Evolutionary conservation across 2,329 filamentous ascomycete genomes (phyloP).

Genomic region (Phialophora tarda): DNA sequence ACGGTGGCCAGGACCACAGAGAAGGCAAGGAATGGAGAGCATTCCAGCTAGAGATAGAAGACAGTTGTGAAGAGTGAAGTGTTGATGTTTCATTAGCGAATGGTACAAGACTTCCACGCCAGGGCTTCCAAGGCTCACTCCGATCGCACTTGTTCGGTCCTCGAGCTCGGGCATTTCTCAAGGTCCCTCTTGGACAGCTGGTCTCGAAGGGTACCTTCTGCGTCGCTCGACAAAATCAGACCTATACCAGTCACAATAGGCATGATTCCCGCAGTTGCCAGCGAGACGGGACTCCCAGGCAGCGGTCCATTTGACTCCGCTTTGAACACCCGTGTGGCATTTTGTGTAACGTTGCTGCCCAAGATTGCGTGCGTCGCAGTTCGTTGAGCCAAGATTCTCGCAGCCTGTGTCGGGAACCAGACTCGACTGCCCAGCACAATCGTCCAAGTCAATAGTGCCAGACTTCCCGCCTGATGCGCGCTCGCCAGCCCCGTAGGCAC

Average conservation of each 20-base stretch:
- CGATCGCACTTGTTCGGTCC: background rate
- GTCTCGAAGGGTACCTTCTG: slow-evolving; percentile 4
- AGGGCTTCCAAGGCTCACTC: background rate
- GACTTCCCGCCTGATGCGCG: slow-evolving; percentile 86
- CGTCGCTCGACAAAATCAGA: background rate
- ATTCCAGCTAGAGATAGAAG: background rate
- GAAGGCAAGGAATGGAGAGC: background rate
- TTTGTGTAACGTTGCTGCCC: background rate
- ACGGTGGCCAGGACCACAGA: background rate
- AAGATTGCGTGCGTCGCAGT: slow-evolving; percentile 10
- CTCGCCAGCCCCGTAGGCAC: slow-evolving; percentile 88
- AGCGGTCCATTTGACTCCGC: slow-evolving; percentile 7
- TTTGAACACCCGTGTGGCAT: slow-evolving; percentile 5
- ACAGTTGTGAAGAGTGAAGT: slow-evolving; percentile 12
- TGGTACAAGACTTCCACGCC: background rate
- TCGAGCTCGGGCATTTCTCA: background rate
- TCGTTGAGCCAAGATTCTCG: slow-evolving; percentile 26
- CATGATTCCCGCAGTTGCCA: slow-evolving; percentile 16
- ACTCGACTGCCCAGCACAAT: slow-evolving; percentile 79
- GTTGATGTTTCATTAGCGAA: background rate
- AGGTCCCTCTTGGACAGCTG: background rate
- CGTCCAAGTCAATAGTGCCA: slow-evolving; percentile 82
- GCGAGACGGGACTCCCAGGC: slow-evolving; percentile 1
- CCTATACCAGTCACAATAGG: slow-evolving; percentile 14
- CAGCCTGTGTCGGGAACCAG: slow-evolving; percentile 64